A percentile compares a stretch with the other conserved stretches of the same genome.
These are phyloP conservation scores for Calycina herbarum DNA, from an alignment of 2,329 filamentous ascomycete genomes.

Conservation along the genomic window DNA sequence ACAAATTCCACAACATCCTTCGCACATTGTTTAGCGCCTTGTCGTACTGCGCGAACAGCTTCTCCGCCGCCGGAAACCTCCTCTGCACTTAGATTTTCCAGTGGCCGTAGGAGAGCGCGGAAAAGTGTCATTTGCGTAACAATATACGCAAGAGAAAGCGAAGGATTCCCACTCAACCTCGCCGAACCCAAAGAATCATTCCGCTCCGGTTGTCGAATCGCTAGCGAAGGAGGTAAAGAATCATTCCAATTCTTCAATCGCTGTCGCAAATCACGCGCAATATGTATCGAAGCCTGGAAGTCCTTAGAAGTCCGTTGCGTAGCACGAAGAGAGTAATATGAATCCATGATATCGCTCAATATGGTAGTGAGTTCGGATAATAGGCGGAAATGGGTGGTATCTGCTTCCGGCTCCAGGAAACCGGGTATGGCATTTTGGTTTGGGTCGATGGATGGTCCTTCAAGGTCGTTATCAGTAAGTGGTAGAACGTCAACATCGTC, in stretches of 20 bases:
- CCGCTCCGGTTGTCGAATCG: slow-evolving; percentile 27
- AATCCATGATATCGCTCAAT: slow-evolving; percentile 37
- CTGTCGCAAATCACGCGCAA: slow-evolving; percentile 32
- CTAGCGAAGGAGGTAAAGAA: slow-evolving; percentile 31
- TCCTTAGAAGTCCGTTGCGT: slow-evolving; percentile 35
- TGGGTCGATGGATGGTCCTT: slow-evolving; percentile 24
- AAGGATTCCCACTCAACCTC: slow-evolving; percentile 35
- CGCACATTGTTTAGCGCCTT: slow-evolving; percentile 35
- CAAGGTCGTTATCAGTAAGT: slow-evolving; percentile 30
- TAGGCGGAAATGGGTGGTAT: slow-evolving; percentile 34
- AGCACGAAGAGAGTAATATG: slow-evolving; percentile 37
- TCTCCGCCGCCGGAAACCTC: slow-evolving; percentile 28
- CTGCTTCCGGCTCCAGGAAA: slow-evolving; percentile 29
- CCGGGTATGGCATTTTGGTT: slow-evolving; percentile 23
- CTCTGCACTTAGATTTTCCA: slow-evolving; percentile 33
- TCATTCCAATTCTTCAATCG: slow-evolving; percentile 38
- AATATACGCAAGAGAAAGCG: slow-evolving; percentile 38
- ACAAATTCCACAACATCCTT: slow-evolving; percentile 38
- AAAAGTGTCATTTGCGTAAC: slow-evolving; percentile 41
- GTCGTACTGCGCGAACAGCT: slow-evolving; percentile 34
- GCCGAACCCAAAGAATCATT: slow-evolving; percentile 29
- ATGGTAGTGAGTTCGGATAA: slow-evolving; percentile 37
- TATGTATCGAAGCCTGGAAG: slow-evolving; percentile 35
- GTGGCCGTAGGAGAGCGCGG: slow-evolving; percentile 37
- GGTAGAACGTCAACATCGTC: slow-evolving; percentile 38